A percentile compares a stretch with the other conserved stretches of the same genome.
These are phyloP conservation scores for Didymella sp. DNA, from an alignment of 2,329 filamentous ascomycete genomes.

Conservation along the genomic window DNA sequence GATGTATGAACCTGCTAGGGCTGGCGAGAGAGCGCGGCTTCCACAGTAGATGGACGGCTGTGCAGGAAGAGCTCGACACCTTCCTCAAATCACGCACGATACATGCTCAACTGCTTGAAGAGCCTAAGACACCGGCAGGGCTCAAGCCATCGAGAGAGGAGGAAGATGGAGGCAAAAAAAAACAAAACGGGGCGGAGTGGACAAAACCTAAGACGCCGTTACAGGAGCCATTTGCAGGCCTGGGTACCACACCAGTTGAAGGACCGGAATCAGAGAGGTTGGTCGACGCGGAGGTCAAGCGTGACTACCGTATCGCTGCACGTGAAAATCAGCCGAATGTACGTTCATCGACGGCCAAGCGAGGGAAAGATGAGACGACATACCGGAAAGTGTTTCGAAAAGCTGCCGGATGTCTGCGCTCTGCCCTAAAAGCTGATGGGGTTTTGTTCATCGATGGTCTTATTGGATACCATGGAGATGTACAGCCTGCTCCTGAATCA, in stretches of 20 bases:
- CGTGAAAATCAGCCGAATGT: not conserved
- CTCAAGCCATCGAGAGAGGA: not conserved
- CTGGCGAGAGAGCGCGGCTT: conserved; percentile 17
- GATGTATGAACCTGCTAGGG: conserved; percentile 22
- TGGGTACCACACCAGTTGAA: not conserved
- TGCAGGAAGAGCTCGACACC: conserved; percentile 11
- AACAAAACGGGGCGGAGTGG: not conserved
- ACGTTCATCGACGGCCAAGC: not conserved
- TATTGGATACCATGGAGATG: conserved; percentile 23
- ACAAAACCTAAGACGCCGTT: not conserved
- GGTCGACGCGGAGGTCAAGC: not conserved
- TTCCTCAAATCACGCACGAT: conserved; percentile 9
- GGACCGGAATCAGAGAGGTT: conserved; percentile 7
- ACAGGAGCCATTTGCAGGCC: not conserved
- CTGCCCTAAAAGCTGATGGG: conserved; percentile 23
- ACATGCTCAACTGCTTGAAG: not conserved
- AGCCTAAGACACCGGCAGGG: not conserved
- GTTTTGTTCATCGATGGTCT: conserved; percentile 27
- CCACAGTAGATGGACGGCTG: conserved; percentile 8
- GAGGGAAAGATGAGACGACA: not conserved
- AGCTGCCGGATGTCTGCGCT: conserved; percentile 21
- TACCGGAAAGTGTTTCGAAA: conserved; percentile 16
- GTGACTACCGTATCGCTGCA: not conserved
- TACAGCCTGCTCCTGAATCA: conserved; percentile 20
- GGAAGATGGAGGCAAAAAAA: not conserved